Conservation (phyloP, 208 protist species). For the Trypanosoma theileri region DNA sequence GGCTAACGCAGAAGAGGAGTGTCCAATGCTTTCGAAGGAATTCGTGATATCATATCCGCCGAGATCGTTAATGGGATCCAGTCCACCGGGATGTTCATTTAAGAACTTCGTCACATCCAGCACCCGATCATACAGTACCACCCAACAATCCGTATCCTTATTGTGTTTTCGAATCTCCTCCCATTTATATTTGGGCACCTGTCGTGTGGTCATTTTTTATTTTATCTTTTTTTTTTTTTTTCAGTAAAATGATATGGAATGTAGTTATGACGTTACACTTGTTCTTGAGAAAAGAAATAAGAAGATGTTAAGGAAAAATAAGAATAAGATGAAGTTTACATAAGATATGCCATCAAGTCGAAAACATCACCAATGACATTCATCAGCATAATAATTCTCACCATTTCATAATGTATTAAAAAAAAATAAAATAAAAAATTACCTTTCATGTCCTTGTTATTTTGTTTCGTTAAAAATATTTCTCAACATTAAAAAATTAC, state of each 20-base stretch:
- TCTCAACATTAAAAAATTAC: too few species aligned
- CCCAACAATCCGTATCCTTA: constrained; percentile 88
- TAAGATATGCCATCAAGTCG: too few species aligned
- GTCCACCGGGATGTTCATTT: constrained; percentile 89
- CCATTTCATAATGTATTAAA: too few species aligned
- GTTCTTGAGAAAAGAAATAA: neutral
- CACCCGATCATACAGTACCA: constrained; percentile 91
- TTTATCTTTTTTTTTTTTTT: constrained; percentile 14
- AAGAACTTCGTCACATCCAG: constrained; percentile 90
- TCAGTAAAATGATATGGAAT: neutral
- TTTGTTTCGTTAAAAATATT: neutral
- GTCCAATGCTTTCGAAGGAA: constrained; percentile 83
- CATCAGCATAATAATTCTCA: too few species aligned
- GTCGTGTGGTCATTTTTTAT: constrained; percentile 40
- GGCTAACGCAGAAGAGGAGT: constrained; percentile 62
- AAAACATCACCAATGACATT: too few species aligned
- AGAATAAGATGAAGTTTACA: too few species aligned
- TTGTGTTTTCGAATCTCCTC: constrained; percentile 91
- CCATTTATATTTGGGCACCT: constrained; percentile 71
- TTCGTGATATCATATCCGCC: constrained; percentile 76
- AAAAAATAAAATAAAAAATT: constrained; percentile 21
- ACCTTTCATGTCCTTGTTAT: neutral
- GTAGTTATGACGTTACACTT: neutral
- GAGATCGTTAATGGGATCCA: constrained; percentile 84
- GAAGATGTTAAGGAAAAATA: too few species aligned